Evolutionary conservation across 257 asterid genomes (phyloP).

Genomic region (Nicotiana otophora): DNA sequence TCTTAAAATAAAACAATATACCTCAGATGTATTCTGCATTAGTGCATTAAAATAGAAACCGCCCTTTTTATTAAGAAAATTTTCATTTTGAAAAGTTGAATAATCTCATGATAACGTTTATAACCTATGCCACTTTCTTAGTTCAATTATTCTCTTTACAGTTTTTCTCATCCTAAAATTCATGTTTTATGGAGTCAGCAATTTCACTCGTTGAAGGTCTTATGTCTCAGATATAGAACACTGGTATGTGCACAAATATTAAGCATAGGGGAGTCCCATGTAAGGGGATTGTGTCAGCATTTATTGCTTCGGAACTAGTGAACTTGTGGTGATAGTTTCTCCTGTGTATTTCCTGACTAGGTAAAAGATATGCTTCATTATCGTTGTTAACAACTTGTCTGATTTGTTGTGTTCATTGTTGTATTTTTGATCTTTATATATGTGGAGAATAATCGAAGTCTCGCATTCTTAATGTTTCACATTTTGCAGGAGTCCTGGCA

Average conservation of each 20-base stretch:
- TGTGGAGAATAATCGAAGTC: background rate
- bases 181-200: background rate
- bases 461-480: constrained; percentile 14
- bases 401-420: background rate
- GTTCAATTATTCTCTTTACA: background rate
- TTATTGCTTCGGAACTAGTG: background rate
- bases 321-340: background rate
- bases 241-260: constrained; percentile 2
- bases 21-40: background rate
- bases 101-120: background rate
- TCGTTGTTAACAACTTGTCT: background rate
- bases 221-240: background rate
- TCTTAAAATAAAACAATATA: background rate
- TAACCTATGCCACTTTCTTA: background rate
- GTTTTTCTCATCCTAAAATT: background rate
- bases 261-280: background rate
- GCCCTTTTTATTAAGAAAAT: background rate
- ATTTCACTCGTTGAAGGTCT: background rate
- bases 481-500: constrained; percentile 77
- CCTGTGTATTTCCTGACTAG: background rate
- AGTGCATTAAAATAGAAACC: background rate
- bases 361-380: constrained; percentile 4
- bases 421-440: background rate
- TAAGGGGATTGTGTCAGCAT: background rate
- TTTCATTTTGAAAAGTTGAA: background rate